Evolutionary conservation across 164 flowering plant genomes (phyloP).

Genomic region (Malania oleifera): DNA sequence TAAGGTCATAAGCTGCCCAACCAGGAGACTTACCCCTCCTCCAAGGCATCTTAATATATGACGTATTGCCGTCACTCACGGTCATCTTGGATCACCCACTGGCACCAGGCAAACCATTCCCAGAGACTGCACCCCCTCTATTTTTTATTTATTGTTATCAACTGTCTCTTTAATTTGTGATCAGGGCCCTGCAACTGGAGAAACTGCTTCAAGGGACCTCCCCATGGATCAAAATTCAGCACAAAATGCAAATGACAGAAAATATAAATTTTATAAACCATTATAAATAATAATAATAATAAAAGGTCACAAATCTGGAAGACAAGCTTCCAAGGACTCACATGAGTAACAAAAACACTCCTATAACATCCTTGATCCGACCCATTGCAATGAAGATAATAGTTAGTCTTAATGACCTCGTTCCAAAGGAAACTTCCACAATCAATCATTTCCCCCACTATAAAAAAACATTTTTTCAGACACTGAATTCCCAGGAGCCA

Average conservation of each 20-base stretch:
- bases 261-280: too few species aligned
- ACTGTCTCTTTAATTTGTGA: slow-evolving; percentile 6
- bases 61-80: slow-evolving; percentile 4
- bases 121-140: slow-evolving; percentile 3
- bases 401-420: too few species aligned
- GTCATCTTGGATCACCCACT: slow-evolving; percentile 7
- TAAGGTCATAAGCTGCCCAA: slow-evolving; percentile 70
- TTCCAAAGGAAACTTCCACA: too few species aligned
- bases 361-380: too few species aligned
- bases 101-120: not conserved
- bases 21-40: slow-evolving; percentile 44
- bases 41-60: slow-evolving; percentile 27
- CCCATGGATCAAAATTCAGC: not conserved
- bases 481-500: too few species aligned
- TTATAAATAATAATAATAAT: too few species aligned
- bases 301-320: too few species aligned
- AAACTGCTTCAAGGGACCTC: not conserved
- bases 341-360: too few species aligned
- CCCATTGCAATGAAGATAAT: too few species aligned
- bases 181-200: not conserved
- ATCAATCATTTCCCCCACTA: too few species aligned
- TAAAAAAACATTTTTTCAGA: too few species aligned
- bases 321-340: too few species aligned
- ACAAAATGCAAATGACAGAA: not conserved
- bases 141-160: not conserved